Percentiles rank a stretch among this genome's conserved stretches.
These are phyloP conservation scores for Plantago coronopus DNA, from an alignment of 305 asterid genomes.

Conservation along the genomic window DNA sequence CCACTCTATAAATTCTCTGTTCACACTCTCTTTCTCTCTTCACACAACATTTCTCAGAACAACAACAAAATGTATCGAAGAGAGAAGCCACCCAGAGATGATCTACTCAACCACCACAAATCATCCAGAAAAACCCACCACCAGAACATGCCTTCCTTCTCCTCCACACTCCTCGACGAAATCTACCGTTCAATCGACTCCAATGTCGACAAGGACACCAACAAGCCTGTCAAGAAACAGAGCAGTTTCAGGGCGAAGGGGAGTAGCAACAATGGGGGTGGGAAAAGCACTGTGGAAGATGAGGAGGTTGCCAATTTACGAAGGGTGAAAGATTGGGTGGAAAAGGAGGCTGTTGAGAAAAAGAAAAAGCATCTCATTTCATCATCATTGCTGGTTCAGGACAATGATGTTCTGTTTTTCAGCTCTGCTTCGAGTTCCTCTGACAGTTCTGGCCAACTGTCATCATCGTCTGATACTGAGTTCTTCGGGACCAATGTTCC, in stretches of 20 bases:
- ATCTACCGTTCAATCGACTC: constrained; percentile 76
- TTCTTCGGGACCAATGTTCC: constrained; percentile 32
- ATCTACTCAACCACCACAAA: constrained; percentile 7
- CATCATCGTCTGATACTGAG: constrained; percentile 60
- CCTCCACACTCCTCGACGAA: constrained; percentile 76
- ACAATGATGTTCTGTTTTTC: constrained; percentile 44
- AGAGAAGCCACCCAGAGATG: constrained; percentile 29
- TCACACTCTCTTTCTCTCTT: not conserved
- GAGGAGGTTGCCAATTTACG: constrained; percentile 29
- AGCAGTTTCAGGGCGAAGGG: constrained; percentile 23
- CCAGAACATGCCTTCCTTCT: constrained; percentile 47
- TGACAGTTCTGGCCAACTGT: constrained; percentile 57
- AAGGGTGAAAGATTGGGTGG: constrained; percentile 50
- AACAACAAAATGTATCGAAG: constrained; percentile 31
- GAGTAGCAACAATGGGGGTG: not conserved
- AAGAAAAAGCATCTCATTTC: not conserved
- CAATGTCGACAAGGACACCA: constrained; percentile 20
- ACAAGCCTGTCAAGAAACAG: constrained; percentile 5
- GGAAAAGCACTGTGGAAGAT: constrained; percentile 20
- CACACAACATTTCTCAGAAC: not conserved
- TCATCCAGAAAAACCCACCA: constrained; percentile 25
- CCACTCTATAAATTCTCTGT: not conserved
- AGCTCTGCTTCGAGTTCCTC: constrained; percentile 59
- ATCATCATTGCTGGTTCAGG: constrained; percentile 18
- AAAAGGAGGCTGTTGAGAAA: constrained; percentile 26